Percentiles rank a stretch among this genome's conserved stretches.
Conservation (phyloP, 2,329 filamentous ascomycete genomes). For the Paecilomyces variotii region DNA sequence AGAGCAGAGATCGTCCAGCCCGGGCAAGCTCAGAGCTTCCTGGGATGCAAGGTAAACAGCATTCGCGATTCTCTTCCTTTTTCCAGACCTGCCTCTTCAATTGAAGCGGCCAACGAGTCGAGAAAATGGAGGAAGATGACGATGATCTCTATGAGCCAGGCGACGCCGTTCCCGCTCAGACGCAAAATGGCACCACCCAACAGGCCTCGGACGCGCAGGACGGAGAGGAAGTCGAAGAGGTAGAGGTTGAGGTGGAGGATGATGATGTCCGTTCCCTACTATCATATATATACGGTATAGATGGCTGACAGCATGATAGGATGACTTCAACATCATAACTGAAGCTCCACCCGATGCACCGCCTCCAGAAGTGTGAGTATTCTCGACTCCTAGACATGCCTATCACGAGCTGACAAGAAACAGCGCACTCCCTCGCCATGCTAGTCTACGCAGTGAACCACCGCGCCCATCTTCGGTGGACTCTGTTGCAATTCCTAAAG, state of each 20-base stretch:
- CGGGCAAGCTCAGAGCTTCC: constrained; percentile 1
- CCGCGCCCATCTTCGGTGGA: constrained; percentile 28
- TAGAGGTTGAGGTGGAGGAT: constrained; percentile 33
- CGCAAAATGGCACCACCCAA: constrained; percentile 21
- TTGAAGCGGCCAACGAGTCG: background rate
- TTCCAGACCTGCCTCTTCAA: constrained; percentile 2
- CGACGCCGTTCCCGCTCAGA: constrained; percentile 23
- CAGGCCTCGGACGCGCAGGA: constrained; percentile 22
- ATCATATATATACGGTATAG: background rate
- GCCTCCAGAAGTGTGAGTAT: constrained; percentile 28
- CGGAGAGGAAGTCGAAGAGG: constrained; percentile 26
- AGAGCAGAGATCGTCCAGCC: background rate
- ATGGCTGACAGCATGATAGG: constrained; percentile 22
- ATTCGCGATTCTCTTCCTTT: constrained; percentile 2
- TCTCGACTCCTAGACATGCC: constrained; percentile 1
- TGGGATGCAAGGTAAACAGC: constrained; percentile 9
- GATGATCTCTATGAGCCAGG: constrained; percentile 40
- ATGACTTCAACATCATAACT: constrained; percentile 44
- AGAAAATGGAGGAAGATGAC: constrained; percentile 39
- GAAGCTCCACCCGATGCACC: constrained; percentile 37
- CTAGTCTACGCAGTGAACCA: constrained; percentile 25
- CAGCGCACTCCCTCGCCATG: constrained; percentile 33
- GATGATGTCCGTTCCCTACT: constrained; percentile 28
- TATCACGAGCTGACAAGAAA: constrained; percentile 12
- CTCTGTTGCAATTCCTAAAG: constrained; percentile 19